Percentiles rank a stretch among this genome's conserved stretches.
These are phyloP conservation scores for Trichoderma gamsii DNA, from an alignment of 495 filamentous ascomycete species.

Conservation along the genomic window DNA sequence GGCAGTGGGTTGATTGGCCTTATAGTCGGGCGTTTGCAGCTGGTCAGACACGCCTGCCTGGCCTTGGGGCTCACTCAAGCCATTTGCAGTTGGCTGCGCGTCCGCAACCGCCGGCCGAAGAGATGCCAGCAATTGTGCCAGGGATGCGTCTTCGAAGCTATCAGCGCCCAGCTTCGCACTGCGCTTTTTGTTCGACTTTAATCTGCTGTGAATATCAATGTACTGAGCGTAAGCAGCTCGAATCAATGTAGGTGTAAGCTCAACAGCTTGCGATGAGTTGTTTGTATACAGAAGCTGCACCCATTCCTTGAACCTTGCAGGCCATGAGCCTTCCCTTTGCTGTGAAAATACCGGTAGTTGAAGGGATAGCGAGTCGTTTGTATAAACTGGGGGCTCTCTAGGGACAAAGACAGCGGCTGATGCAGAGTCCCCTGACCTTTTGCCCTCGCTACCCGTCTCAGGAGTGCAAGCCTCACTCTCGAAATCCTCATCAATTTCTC, in stretches of 20 bases:
- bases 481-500: not conserved
- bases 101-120: not conserved
- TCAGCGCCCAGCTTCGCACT: not conserved
- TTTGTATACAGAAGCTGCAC: not conserved
- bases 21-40: not conserved
- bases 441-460: not conserved
- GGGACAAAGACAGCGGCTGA: not conserved
- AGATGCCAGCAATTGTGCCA: not conserved
- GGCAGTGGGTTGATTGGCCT: not conserved
- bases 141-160: not conserved
- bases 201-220: not conserved
- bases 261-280: not conserved
- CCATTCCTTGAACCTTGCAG: constrained; percentile 9
- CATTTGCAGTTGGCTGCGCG: not conserved
- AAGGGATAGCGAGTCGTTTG: not conserved
- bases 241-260: not conserved
- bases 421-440: not conserved
- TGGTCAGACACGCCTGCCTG: not conserved
- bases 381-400: not conserved
- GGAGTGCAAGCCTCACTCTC: not conserved
- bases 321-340: constrained; percentile 4
- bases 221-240: constrained; percentile 6
- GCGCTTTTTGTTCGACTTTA: constrained; percentile 14
- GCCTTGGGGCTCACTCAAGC: not conserved
- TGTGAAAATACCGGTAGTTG: constrained; percentile 8